Conservation (phyloP, 805 yeast species). For the Barnettozyma californica region DNA sequence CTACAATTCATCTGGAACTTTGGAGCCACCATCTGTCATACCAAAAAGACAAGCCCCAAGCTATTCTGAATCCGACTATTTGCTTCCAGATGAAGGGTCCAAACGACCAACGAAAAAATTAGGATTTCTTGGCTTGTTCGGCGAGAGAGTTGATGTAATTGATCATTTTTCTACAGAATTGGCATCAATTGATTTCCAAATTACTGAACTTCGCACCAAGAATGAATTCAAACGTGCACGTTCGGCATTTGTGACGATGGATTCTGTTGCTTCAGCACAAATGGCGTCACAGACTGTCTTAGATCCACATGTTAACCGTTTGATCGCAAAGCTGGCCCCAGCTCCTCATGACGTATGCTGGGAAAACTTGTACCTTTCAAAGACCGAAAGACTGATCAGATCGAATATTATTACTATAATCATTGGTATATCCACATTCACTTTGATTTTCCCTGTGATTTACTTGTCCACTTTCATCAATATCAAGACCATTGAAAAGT, state of each 20-base stretch:
- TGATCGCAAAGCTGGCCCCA: conserved; percentile 84
- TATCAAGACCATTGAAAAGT: conserved; percentile 67
- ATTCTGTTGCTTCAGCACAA: conserved; percentile 91
- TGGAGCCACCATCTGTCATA: conserved; percentile 24
- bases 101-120: conserved; percentile 44
- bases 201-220: conserved; percentile 58
- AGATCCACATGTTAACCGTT: conserved; percentile 80
- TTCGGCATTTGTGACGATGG: conserved; percentile 92
- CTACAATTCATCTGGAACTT: conserved; percentile 20
- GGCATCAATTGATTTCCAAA: conserved; percentile 64
- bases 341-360: conserved; percentile 95
- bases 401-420: conserved; percentile 33
- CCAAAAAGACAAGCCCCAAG: conserved; percentile 10
- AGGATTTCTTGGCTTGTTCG: conserved; percentile 46
- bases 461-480: conserved; percentile 80
- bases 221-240: conserved; percentile 73
- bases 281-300: conserved; percentile 93
- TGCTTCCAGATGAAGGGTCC: background rate
- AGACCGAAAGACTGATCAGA: conserved; percentile 62
- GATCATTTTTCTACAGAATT: conserved; percentile 65
- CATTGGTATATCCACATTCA: conserved; percentile 52
- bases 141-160: conserved; percentile 75
- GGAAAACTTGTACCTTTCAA: conserved; percentile 79
- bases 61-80: conserved; percentile 5
- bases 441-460: conserved; percentile 78